These are phyloP conservation scores for Diatrype stigma DNA, from an alignment of 2,329 filamentous ascomycete genomes.

Conservation along the genomic window DNA sequence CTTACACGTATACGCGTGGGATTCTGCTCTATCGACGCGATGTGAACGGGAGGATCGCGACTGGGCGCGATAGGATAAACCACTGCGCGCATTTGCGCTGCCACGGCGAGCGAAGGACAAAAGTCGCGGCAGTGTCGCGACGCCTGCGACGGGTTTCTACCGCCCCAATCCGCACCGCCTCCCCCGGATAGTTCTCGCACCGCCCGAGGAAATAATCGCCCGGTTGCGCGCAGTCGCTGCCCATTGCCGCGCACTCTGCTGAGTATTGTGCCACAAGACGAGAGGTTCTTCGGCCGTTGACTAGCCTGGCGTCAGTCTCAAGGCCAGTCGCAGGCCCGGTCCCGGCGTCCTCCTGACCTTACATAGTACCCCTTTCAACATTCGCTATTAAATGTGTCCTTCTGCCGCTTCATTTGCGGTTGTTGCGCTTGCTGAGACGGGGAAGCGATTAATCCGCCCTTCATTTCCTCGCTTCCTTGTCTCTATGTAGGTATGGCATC, in stretches of 20 bases:
- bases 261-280: neutral
- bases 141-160: neutral
- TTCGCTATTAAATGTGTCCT: neutral
- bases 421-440: neutral
- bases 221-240: neutral
- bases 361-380: neutral
- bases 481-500: neutral
- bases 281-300: neutral
- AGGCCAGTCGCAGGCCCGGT: conserved; percentile 12
- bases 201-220: neutral
- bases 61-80: conserved; percentile 16
- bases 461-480: too few relatives aligned
- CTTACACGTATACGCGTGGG: conserved; percentile 15
- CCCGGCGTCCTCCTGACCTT: neutral
- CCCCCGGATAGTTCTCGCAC: too few relatives aligned
- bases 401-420: neutral
- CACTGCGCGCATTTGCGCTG: conserved; percentile 17
- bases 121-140: conserved; percentile 11
- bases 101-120: conserved; percentile 18
- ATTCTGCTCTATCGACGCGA: conserved; percentile 15
- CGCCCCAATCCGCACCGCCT: too few relatives aligned
- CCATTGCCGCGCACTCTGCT: neutral
- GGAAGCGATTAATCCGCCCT: neutral
- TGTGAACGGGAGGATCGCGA: conserved; percentile 11
- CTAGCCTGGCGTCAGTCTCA: conserved; percentile 2